Conservation (phyloP, 306 rosid genomes). For the Arachis hypogaea region DNA sequence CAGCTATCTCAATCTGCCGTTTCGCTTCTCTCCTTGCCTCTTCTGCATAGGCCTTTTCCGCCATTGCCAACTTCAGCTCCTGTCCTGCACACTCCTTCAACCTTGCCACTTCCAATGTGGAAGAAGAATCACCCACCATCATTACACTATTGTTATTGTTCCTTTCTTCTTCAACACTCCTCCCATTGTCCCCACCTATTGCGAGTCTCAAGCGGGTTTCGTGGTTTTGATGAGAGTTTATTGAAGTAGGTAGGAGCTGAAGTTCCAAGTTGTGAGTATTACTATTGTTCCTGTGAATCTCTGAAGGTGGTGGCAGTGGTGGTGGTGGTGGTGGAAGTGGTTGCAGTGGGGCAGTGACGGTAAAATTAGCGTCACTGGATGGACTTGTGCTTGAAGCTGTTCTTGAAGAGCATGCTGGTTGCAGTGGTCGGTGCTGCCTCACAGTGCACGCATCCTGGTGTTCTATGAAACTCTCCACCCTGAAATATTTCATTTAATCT, state of each 20-base stretch:
- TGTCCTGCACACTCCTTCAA: conserved; percentile 51
- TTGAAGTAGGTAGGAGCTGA: conserved; percentile 69
- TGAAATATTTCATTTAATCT: conserved; percentile 24
- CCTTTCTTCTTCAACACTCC: neutral
- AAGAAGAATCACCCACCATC: conserved; percentile 18
- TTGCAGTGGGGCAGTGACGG: conserved; percentile 43
- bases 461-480: conserved; percentile 98
- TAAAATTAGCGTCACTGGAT: conserved; percentile 70
- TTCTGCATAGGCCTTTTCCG: conserved; percentile 75
- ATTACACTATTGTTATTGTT: neutral
- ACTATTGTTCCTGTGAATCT: conserved; percentile 29
- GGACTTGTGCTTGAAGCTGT: conserved; percentile 88
- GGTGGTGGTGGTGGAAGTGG: conserved; percentile 51
- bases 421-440: conserved; percentile 54
- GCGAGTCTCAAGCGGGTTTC: conserved; percentile 78
- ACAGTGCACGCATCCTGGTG: conserved; percentile 89
- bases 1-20: conserved; percentile 73
- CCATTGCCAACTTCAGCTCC: conserved; percentile 67
- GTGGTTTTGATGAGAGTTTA: conserved; percentile 40
- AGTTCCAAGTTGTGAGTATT: conserved; percentile 63
- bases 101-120: conserved; percentile 45
- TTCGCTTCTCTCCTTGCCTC: conserved; percentile 87
- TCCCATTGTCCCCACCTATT: conserved; percentile 52
- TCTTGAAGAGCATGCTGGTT: conserved; percentile 63
- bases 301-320: conserved; percentile 29